Conservation (phyloP, 306 rosid genomes). For the Inga leiocalycina region DNA sequence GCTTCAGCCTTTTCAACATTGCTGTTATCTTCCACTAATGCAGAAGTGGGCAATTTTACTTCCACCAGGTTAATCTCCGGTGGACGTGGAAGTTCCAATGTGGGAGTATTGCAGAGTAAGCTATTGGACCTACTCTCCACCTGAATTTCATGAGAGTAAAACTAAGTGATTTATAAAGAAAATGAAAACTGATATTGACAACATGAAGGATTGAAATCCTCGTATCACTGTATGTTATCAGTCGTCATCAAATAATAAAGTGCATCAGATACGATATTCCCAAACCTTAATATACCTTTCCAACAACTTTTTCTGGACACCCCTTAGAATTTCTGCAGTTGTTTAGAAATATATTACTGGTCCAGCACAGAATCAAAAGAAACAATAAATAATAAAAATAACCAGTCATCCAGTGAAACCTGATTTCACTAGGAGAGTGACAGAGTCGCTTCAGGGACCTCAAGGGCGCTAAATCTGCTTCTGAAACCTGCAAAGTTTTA, state of each 20-base stretch:
- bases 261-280: constrained; percentile 23
- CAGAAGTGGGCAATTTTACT: constrained; percentile 49
- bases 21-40: constrained; percentile 58
- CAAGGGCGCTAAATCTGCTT: constrained; percentile 54
- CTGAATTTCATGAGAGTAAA: constrained; percentile 42
- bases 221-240: constrained; percentile 24
- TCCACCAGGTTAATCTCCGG: constrained; percentile 49
- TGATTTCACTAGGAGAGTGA: constrained; percentile 55
- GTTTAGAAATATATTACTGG: constrained; percentile 33
- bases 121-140: constrained; percentile 40
- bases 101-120: constrained; percentile 32
- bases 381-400: not conserved
- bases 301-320: constrained; percentile 49
- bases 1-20: constrained; percentile 85
- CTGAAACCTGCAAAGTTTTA: constrained; percentile 56
- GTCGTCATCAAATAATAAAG: constrained; percentile 22
- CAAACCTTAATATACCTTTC: constrained; percentile 50
- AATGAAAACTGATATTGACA: constrained; percentile 10
- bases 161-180: constrained; percentile 19
- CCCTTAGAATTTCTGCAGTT: constrained; percentile 57
- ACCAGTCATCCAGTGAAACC: constrained; percentile 48
- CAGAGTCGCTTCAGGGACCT: constrained; percentile 68
- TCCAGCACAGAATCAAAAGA: constrained; percentile 32
- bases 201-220: constrained; percentile 17
- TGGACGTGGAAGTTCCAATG: constrained; percentile 46